Evolutionary conservation across 2,329 filamentous ascomycete genomes (phyloP), one percentile per base, ranked within the genome.

Genomic region (Fusarium heterosporum): DNA sequence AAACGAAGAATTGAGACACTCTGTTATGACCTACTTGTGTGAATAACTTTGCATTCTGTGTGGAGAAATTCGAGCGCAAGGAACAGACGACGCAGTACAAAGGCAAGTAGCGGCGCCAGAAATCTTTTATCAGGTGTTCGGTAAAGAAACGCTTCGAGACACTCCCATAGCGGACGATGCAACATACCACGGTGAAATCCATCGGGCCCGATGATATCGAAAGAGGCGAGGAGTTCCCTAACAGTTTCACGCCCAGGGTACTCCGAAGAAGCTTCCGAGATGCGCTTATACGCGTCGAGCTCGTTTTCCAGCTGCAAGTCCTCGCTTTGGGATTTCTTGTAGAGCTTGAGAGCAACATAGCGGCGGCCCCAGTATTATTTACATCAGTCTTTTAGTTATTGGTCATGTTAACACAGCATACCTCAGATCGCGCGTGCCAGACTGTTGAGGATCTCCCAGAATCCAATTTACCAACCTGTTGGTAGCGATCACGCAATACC

Each of bases 11-110:
- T n/a, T n/a, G n/a, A n/a, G n/a, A n/a, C n/a, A n/a, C 22, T 82
- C 78, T 4, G 79, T 78, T 61, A 81, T 82, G 29, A 84, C 63
- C 63, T 67, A 84, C 81, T 81, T 52, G 81, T 80, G 62, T 84
- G 81, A 40, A 83, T 76, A 17, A 84, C 69, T 13, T 77, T 62
- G 70, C 81, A 83, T 61, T 83, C 79, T 2, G 71, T 79, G 61
- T 84, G 83, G 2, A 85, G 65, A 62, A 74, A 84, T 32, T 84
- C 80, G 32, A 84, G 62, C 1, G 78, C 81, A 10, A 79, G 66
- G 51, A 84, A 81, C 1, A 84, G 62, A 0, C 73, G 77, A 6
- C 72, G 64, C 16, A 84, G 76, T 1, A 78, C 62, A 26, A 78
- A 68, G 7, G 74, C 76, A 0, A 82, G 47, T 4, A 81, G 69